phyloP scores from a whole-genome alignment of 176 grass and related monocot species.

The Aegilops sharonensis region DNA sequence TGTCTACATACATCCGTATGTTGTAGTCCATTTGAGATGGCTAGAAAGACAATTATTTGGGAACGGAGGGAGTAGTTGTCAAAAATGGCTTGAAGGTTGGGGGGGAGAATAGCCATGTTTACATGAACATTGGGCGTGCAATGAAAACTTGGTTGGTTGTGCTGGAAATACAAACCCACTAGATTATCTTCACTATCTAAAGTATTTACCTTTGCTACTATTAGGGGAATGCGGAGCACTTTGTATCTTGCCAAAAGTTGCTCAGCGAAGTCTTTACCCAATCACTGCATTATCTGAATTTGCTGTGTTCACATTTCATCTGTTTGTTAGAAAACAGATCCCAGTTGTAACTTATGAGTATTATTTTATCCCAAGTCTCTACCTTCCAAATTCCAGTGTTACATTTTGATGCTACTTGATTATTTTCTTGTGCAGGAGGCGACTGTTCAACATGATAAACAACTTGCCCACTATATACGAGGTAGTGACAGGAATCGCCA shows the following conservation, averaged over 20 bases:
- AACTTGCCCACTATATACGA: slow-evolving; percentile 91
- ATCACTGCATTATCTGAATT: background rate
- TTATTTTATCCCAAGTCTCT: background rate
- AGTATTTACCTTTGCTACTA: background rate
- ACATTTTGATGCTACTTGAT: background rate
- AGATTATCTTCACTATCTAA: background rate
- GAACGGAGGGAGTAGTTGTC: too few species aligned
- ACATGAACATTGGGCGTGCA: background rate
- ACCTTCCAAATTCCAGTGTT: background rate
- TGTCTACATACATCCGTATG: too few species aligned
- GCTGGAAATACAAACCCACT: background rate
- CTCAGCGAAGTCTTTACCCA: background rate
- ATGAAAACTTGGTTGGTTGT: background rate
- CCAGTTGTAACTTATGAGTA: background rate
- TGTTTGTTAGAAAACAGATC: background rate
- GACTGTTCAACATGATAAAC: slow-evolving; percentile 95
- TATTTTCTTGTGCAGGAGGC: slow-evolving; percentile 58
- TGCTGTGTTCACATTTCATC: background rate
- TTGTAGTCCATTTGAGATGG: too few species aligned
- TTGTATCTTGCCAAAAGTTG: background rate
- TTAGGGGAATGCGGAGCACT: background rate
- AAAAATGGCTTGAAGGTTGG: background rate
- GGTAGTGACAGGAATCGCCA: slow-evolving; percentile 72
- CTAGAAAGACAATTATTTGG: too few species aligned
- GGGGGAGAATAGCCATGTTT: background rate